phyloP scores from a whole-genome alignment of 495 filamentous ascomycete species.

The Neurospora discreta region DNA sequence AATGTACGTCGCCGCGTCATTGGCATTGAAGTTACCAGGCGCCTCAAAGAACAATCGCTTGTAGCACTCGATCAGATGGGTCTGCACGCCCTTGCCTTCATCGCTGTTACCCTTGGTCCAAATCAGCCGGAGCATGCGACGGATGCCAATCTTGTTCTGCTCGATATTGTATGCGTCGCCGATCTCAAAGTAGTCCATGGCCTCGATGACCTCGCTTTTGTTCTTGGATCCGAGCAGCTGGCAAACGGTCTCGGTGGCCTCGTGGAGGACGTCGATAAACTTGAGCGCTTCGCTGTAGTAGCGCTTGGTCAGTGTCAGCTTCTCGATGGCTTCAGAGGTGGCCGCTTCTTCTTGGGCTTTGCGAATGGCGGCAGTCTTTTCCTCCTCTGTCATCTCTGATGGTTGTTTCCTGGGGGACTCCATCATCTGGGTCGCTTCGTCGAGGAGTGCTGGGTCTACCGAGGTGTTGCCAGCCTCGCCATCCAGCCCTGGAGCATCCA shows the following conservation, averaged over 20 bases:
- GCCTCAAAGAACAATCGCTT: conserved; percentile 92
- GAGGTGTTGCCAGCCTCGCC: conserved; percentile 45
- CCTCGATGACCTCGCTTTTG: conserved; percentile 96
- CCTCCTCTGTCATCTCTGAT: conserved; percentile 46
- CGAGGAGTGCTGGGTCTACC: conserved; percentile 68
- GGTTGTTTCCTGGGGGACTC: conserved; percentile 49
- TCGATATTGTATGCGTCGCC: conserved; percentile 92
- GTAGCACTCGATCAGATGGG: conserved; percentile 95
- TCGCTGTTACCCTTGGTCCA: conserved; percentile 99
- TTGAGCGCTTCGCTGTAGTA: conserved; percentile 87
- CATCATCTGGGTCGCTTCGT: conserved; percentile 75
- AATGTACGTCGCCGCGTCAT: conserved; percentile 92
- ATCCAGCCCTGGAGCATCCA: conserved; percentile 60
- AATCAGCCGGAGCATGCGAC: conserved; percentile 89
- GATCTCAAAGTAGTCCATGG: conserved; percentile 96
- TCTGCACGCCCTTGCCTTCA: conserved; percentile 96
- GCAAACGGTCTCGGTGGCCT: conserved; percentile 62
- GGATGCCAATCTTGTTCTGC: conserved; percentile 78
- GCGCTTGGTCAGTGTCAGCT: conserved; percentile 73
- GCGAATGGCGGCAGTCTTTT: conserved; percentile 42
- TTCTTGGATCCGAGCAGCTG: conserved; percentile 88
- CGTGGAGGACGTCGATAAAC: conserved; percentile 90
- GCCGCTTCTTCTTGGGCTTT: conserved; percentile 62
- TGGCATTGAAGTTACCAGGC: conserved; percentile 71
- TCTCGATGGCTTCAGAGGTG: conserved; percentile 68